Percentiles rank a stretch among this genome's conserved stretches.
Conservation (phyloP, 768 basidiomycete species). For the Jaapia argillacea region DNA sequence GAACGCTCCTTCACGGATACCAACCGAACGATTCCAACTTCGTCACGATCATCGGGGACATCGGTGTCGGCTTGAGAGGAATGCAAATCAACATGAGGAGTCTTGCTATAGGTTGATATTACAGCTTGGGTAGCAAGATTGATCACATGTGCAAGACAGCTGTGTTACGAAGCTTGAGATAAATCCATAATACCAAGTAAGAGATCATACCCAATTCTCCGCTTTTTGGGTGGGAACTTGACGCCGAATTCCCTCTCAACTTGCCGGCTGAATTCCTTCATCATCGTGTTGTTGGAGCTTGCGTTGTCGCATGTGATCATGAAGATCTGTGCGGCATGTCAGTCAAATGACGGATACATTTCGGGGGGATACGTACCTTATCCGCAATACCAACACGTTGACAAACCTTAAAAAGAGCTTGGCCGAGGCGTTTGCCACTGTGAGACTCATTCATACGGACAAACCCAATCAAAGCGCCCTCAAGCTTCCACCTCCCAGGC, state of each 20-base stretch:
- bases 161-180: conserved; percentile 4
- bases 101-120: conserved; percentile 16
- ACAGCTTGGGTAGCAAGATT: conserved; percentile 25
- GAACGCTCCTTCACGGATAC: not conserved
- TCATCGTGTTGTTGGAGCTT: not conserved
- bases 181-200: not conserved
- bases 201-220: not conserved
- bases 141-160: conserved; percentile 22
- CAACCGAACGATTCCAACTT: not conserved
- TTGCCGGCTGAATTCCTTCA: not conserved
- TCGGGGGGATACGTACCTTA: conserved; percentile 15
- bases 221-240: not conserved
- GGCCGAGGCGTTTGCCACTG: conserved; percentile 3
- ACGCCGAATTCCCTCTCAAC: not conserved
- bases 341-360: not conserved
- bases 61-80: conserved; percentile 8
- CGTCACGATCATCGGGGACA: conserved; percentile 1
- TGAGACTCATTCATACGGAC: conserved; percentile 1
- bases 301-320: not conserved
- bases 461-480: conserved; percentile 3
- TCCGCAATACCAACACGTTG: conserved; percentile 14
- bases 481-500: conserved; percentile 1
- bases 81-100: conserved; percentile 15
- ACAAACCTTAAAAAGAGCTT: conserved; percentile 4
- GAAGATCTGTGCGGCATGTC: not conserved